These are phyloP conservation scores for Ceratocystis variospora DNA, from an alignment of 2,329 filamentous ascomycete species.

Conservation along the genomic window DNA sequence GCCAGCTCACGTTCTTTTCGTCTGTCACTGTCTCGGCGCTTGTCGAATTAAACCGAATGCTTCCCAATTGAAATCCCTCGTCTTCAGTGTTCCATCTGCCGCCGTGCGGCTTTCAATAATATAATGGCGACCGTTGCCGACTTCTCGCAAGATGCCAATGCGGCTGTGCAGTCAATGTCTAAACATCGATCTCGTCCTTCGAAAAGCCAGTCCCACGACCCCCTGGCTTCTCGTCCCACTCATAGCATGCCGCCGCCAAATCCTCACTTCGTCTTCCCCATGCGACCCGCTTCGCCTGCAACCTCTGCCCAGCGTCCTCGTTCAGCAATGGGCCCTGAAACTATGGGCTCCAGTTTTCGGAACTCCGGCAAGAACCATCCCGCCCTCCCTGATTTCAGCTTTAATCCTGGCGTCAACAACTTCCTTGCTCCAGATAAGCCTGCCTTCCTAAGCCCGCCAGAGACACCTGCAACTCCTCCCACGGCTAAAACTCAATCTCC, in stretches of 20 bases:
- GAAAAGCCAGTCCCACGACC: constrained; percentile 17
- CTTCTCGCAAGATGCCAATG: neutral
- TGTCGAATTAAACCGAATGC: constrained; percentile 11
- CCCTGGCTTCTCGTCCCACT: constrained; percentile 8
- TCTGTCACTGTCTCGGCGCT: neutral
- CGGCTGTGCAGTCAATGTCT: neutral
- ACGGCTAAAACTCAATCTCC: constrained; percentile 28
- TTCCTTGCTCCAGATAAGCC: constrained; percentile 26
- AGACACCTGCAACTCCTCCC: constrained; percentile 36
- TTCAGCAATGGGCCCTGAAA: constrained; percentile 38
- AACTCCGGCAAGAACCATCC: constrained; percentile 22
- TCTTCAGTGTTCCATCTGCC: constrained; percentile 7
- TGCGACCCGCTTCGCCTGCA: constrained; percentile 34
- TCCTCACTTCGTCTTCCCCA: constrained; percentile 51
- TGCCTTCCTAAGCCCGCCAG: constrained; percentile 38
- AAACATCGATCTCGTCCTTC: constrained; percentile 14
- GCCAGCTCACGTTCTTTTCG: neutral
- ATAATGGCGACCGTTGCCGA: constrained; percentile 16
- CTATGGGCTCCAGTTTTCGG: constrained; percentile 21
- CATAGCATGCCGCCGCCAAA: constrained; percentile 38
- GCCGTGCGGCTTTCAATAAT: constrained; percentile 16
- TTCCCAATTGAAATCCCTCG: neutral
- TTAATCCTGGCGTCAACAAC: constrained; percentile 36
- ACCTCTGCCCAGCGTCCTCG: constrained; percentile 37
- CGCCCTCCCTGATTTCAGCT: constrained; percentile 41